Base-by-base conservation (phyloP, 2,329 filamentous ascomycete species). In the Penicillium sp. region DNA sequence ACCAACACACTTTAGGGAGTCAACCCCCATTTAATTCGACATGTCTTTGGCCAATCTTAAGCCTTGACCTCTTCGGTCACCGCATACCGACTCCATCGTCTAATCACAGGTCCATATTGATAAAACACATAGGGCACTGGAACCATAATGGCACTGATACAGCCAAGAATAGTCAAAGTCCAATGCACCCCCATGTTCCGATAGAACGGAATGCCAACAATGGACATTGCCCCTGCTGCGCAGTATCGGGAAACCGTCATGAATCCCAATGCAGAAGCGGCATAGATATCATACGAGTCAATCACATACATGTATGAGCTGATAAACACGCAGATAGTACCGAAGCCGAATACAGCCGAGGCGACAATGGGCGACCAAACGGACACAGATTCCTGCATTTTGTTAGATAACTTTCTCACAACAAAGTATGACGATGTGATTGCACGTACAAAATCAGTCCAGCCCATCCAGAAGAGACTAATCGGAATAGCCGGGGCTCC, bases 391-490 rank as follows among this genome's bases (percentile, higher is more conserved):
- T 40, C 21, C 29, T 32, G 13, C 12, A 5, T 4, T 41, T 36
- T 9, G n/a, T 27, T n/a, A 26, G 30, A 23, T 32, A 33, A 13
- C 17, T 44, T 5, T 32, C n/a, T 15, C 8, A 26, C 27, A 33
- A 23, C 3, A 9, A 29, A 3, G 27, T 10, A 7, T 10, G 4
- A 4, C 17, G 21, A 18, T 12, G 10, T 27, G 21, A 4, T 27
- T 13, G 23, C 20, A 50, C 55, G 30, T 57, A 65, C 61, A 29
- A 56, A 65, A 32, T 64, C 61, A 0, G 78, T 83, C 82, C 82
- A 85, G 0, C 75, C 82, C 68, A 85, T 81, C 81, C 81, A 85
- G 61, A 85, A 84, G 4, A 84, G 68, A 1, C 71, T 72, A 24
- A 83, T 69, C 0, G 82, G 81, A 4, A 85, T 76, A 0, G 75